Evolutionary conservation across 257 asterid genomes (phyloP).

Genomic region (Ophiorrhiza pumila): DNA sequence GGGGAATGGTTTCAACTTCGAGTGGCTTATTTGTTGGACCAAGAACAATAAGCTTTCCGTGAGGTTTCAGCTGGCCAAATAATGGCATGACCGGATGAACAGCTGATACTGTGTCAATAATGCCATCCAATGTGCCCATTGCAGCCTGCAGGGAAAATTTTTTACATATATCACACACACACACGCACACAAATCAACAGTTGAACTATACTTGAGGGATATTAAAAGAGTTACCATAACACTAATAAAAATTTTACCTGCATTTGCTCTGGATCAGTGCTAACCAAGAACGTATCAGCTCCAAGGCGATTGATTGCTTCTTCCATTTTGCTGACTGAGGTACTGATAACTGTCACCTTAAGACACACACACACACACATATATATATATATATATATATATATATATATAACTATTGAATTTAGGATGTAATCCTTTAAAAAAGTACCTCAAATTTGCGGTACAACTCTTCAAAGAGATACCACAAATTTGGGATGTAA

Average conservation of each 20-base stretch:
- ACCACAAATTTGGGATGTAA: no score
- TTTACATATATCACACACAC: no score
- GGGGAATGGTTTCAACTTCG: slow-evolving; percentile 15
- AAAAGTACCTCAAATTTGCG: no score
- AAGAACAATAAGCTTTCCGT: slow-evolving; percentile 46
- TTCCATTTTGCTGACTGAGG: slow-evolving; percentile 13
- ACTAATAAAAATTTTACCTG: slow-evolving; percentile 14
- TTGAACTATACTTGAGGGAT: no score
- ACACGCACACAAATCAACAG: no score
- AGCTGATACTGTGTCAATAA: slow-evolving; percentile 46
- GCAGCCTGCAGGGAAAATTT: slow-evolving; percentile 9
- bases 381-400: no score
- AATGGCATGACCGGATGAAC: slow-evolving; percentile 40
- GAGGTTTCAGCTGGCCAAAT: slow-evolving; percentile 40
- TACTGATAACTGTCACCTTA: slow-evolving; percentile 23
- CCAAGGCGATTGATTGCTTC: slow-evolving; percentile 24
- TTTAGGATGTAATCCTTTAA: no score
- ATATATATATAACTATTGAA: no score
- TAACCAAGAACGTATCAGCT: slow-evolving; percentile 21
- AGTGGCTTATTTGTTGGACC: slow-evolving; percentile 44
- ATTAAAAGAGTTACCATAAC: no score
- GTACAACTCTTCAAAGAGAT: no score
- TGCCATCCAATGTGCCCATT: slow-evolving; percentile 13
- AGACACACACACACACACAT: slow-evolving; percentile 17
- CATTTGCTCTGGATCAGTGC: slow-evolving; percentile 24